phyloP scores from a whole-genome alignment of 2,329 filamentous ascomycete species.

The Stagonosporopsis vannaccii region DNA sequence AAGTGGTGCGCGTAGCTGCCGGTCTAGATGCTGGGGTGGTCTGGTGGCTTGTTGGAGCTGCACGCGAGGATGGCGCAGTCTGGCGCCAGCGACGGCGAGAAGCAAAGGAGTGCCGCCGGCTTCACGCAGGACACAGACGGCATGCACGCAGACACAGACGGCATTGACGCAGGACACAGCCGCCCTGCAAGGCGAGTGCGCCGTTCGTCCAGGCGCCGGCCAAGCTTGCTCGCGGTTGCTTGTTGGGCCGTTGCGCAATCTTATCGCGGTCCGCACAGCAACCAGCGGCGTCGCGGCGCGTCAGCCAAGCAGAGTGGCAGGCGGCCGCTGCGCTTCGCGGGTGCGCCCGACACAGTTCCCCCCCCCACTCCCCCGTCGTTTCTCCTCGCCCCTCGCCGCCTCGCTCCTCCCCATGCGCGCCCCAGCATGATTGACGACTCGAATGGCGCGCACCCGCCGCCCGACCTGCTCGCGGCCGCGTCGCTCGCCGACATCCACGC shows the following conservation, averaged over 20 bases:
- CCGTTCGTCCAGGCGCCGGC: too few species aligned
- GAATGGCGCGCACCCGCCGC: slow-evolving; percentile 23
- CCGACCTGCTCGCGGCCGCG: slow-evolving; percentile 67
- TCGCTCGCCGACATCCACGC: slow-evolving; percentile 81
- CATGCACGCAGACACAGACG: too few species aligned
- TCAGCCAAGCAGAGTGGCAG: slow-evolving; percentile 1
- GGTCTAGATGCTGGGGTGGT: slow-evolving; percentile 11
- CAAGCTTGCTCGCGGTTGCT: not conserved
- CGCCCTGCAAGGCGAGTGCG: too few species aligned
- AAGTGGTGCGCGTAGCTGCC: slow-evolving; percentile 15
- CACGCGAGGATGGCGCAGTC: not conserved
- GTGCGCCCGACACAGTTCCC: too few species aligned
- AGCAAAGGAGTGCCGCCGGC: too few species aligned
- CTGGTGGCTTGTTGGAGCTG: not conserved
- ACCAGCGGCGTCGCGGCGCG: slow-evolving; percentile 12
- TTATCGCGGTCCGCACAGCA: slow-evolving; percentile 19
- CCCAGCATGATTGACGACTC: slow-evolving; percentile 20
- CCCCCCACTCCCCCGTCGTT: too few species aligned
- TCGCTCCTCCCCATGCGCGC: slow-evolving; percentile 10
- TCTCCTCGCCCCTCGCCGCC: too few species aligned
- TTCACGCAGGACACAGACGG: too few species aligned
- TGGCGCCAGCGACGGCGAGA: not conserved
- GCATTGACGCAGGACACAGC: too few species aligned
- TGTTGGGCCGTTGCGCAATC: not conserved
- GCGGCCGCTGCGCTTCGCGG: too few species aligned